A percentile compares a stretch with the other conserved stretches of the same genome.
Evolutionary conservation across 768 basidiomycete genomes (phyloP).

Genomic region (Trametopsis cervina): DNA sequence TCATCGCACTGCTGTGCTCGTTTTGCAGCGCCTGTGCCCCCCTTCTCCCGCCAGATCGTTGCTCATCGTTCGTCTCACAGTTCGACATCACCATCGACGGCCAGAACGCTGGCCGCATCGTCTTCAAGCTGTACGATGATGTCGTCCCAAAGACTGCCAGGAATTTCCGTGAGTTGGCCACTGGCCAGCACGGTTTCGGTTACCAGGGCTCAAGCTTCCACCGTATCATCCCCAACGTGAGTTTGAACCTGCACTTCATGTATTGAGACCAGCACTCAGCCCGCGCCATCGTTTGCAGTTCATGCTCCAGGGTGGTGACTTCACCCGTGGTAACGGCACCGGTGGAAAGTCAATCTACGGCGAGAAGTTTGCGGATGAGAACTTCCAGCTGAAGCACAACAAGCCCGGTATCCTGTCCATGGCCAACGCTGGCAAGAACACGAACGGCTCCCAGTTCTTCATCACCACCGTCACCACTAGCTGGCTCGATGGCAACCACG

Average conservation of each 20-base stretch:
- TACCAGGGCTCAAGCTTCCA: conserved; percentile 44
- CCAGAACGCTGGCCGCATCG: conserved; percentile 30
- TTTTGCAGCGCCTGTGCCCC: not conserved
- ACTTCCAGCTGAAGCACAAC: conserved; percentile 57
- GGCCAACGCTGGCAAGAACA: conserved; percentile 83
- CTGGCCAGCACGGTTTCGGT: conserved; percentile 40
- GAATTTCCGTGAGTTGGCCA: conserved; percentile 54
- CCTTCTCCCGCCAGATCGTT: not conserved
- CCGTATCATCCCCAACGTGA: conserved; percentile 59
- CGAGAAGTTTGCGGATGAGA: conserved; percentile 70
- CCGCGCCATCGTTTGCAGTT: conserved; percentile 33
- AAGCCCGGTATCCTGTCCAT: conserved; percentile 68
- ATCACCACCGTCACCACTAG: conserved; percentile 67
- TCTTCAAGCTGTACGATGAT: conserved; percentile 53
- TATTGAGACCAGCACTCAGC: conserved; percentile 14
- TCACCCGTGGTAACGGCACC: conserved; percentile 54
- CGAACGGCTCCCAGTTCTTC: conserved; percentile 84
- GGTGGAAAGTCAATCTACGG: conserved; percentile 88
- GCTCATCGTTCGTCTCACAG: conserved; percentile 9
- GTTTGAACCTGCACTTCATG: conserved; percentile 13
- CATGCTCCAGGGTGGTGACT: conserved; percentile 88
- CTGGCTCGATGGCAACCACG: conserved; percentile 64
- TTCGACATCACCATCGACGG: conserved; percentile 28
- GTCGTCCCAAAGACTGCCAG: conserved; percentile 37
- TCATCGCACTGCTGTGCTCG: not conserved